These are phyloP conservation scores for Sequoia sempervirens DNA, from an alignment of 75 land plant species.

Conservation along the genomic window DNA sequence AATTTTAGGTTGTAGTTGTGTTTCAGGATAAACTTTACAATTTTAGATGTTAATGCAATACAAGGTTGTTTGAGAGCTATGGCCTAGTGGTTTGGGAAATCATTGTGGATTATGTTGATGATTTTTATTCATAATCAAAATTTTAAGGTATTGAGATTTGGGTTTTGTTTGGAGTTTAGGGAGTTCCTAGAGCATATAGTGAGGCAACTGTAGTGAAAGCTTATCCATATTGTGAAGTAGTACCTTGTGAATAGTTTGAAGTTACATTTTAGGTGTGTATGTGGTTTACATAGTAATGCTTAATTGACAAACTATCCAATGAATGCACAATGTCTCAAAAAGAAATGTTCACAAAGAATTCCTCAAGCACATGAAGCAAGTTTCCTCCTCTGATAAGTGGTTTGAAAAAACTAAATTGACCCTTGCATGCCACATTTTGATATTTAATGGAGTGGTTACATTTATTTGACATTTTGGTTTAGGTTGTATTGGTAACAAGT, in stretches of 20 bases:
- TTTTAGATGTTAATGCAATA: not conserved
- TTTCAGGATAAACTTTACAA: not conserved
- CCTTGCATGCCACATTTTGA: not conserved
- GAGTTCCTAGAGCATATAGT: conserved; percentile 60
- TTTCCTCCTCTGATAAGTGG: not conserved
- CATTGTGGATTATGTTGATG: not conserved
- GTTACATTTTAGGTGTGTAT: conserved; percentile 40
- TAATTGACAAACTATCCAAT: not conserved
- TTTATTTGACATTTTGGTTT: not conserved
- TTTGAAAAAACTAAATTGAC: not conserved
- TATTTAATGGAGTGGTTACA: not conserved
- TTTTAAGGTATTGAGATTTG: not conserved
- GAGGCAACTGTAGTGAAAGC: conserved; percentile 48
- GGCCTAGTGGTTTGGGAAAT: not conserved
- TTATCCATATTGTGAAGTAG: conserved; percentile 48
- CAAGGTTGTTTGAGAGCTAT: not conserved
- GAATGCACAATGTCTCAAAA: not conserved
- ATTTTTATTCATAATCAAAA: not conserved
- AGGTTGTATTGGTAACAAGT: not conserved
- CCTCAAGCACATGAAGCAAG: not conserved
- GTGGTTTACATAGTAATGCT: not conserved
- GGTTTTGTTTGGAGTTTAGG: conserved; percentile 18
- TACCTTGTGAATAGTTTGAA: conserved; percentile 55
- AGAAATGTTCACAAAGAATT: not conserved
- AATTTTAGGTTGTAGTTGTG: not conserved